Conservation (phyloP, 371 early-diverging fungal genomes). For the Chytridium lagenaria region DNA sequence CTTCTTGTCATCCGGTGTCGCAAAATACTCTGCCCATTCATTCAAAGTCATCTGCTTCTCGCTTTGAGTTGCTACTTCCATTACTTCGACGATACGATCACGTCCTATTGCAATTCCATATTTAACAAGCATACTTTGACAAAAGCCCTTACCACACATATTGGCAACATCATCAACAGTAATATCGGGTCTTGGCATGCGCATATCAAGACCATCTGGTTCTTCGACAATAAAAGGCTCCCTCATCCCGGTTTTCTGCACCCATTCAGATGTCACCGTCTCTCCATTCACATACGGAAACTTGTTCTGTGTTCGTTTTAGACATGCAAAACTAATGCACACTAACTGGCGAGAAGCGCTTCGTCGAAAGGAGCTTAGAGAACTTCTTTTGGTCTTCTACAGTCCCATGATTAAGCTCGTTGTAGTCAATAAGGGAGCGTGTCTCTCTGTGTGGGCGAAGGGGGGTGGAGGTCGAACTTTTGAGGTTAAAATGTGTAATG, state of each 20-base stretch:
- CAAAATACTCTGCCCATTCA: constrained; percentile 82
- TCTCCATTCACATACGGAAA: constrained; percentile 43
- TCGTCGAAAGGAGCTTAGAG: constrained; percentile 45
- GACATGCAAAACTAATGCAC: not conserved
- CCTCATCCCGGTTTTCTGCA: constrained; percentile 35
- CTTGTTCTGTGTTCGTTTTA: not conserved
- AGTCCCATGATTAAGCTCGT: constrained; percentile 41
- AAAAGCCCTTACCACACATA: constrained; percentile 60
- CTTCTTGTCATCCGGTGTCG: constrained; percentile 59
- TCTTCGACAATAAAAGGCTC: constrained; percentile 48
- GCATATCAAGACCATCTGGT: constrained; percentile 76
- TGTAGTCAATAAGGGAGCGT: constrained; percentile 47
- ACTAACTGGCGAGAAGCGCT: constrained; percentile 38
- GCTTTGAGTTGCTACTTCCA: constrained; percentile 86
- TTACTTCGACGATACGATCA: constrained; percentile 71
- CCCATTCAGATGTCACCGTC: constrained; percentile 44
- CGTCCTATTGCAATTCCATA: constrained; percentile 50
- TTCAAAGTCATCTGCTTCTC: constrained; percentile 77
- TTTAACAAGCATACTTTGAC: not conserved
- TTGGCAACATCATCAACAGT: constrained; percentile 73
- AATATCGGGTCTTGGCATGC: constrained; percentile 69
- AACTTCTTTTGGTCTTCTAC: constrained; percentile 50
- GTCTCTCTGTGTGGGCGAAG: constrained; percentile 43
- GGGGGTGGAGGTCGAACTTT: constrained; percentile 31
- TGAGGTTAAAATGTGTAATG: not conserved